phyloP scores from a whole-genome alignment of 805 yeast genomes.

The Suhomyces sp. region DNA sequence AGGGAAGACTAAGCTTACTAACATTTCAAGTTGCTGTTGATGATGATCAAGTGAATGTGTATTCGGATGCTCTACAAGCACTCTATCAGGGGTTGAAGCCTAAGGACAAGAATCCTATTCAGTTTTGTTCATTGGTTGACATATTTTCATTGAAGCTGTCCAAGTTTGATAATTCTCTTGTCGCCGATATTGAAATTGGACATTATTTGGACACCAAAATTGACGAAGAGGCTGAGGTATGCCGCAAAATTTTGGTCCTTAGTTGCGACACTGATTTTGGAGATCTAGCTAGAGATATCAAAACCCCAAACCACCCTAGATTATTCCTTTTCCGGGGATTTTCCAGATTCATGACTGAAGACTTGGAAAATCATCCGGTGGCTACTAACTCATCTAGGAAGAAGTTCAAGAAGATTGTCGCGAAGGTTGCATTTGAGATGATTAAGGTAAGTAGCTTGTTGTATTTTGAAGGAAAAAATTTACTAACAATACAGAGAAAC shows the following conservation, averaged over 20 bases:
- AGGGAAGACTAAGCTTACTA: slow-evolving; percentile 7
- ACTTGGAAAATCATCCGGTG: slow-evolving; percentile 42
- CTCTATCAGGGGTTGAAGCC: slow-evolving; percentile 39
- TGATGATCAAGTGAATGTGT: slow-evolving; percentile 50
- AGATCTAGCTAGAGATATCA: slow-evolving; percentile 31
- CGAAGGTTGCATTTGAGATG: slow-evolving; percentile 61
- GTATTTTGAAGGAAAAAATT: background rate
- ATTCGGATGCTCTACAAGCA: slow-evolving; percentile 43
- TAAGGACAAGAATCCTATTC: slow-evolving; percentile 23
- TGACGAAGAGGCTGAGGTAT: slow-evolving; percentile 31
- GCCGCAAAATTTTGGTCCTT: slow-evolving; percentile 33
- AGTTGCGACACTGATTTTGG: slow-evolving; percentile 41
- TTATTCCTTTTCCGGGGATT: slow-evolving; percentile 55
- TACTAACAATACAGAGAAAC: slow-evolving; percentile 34
- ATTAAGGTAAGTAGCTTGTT: slow-evolving; percentile 32
- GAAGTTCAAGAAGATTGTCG: slow-evolving; percentile 47
- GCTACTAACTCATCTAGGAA: slow-evolving; percentile 42
- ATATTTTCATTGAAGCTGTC: slow-evolving; percentile 24
- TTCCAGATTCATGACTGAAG: slow-evolving; percentile 58
- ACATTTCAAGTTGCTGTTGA: slow-evolving; percentile 47
- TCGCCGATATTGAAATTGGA: slow-evolving; percentile 22
- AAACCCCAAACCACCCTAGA: slow-evolving; percentile 46
- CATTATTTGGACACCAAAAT: slow-evolving; percentile 34
- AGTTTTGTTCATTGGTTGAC: slow-evolving; percentile 35
- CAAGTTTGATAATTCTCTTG: slow-evolving; percentile 10